Percentiles rank a stretch among this genome's conserved stretches.
These are phyloP conservation scores for Pelagophyceae sp. DNA, from an alignment of 352 stramenopile species.

Conservation along the genomic window DNA sequence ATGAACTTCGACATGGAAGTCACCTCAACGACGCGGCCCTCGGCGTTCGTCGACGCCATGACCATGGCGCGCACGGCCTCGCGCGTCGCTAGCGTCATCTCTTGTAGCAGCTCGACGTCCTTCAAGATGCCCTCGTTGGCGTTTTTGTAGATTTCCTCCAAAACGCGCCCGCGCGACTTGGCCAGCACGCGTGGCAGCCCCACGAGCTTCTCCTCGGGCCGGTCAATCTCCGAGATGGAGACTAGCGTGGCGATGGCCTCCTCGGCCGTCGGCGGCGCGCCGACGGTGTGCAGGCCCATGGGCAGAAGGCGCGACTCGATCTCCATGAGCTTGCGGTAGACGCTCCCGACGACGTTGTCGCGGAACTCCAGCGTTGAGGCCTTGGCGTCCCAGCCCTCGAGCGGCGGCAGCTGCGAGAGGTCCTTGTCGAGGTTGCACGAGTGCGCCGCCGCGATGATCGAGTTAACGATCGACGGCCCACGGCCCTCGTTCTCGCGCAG, in stretches of 20 bases:
- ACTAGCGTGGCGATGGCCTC: slow-evolving; percentile 70
- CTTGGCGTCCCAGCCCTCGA: slow-evolving; percentile 38
- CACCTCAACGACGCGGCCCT: slow-evolving; percentile 67
- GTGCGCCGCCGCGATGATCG: slow-evolving; percentile 63
- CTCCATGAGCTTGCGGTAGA: slow-evolving; percentile 72
- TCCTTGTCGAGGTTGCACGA: slow-evolving; percentile 73
- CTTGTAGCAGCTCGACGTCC: slow-evolving; percentile 64
- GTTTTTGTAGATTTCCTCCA: slow-evolving; percentile 66
- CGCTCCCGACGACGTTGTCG: slow-evolving; percentile 59
- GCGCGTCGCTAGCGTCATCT: slow-evolving; percentile 54
- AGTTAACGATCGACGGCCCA: slow-evolving; percentile 69
- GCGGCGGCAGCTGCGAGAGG: slow-evolving; percentile 36
- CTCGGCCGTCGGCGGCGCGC: slow-evolving; percentile 63
- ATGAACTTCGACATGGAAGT: slow-evolving; percentile 40
- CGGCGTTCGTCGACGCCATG: slow-evolving; percentile 54
- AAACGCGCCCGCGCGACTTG: slow-evolving; percentile 56
- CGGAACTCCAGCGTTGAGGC: slow-evolving; percentile 42
- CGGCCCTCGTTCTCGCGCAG: slow-evolving; percentile 64
- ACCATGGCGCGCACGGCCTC: slow-evolving; percentile 60
- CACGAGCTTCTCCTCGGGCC: slow-evolving; percentile 66
- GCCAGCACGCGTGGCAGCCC: slow-evolving; percentile 64
- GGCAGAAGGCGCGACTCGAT: slow-evolving; percentile 71
- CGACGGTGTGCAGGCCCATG: slow-evolving; percentile 68
- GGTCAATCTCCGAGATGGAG: slow-evolving; percentile 69
- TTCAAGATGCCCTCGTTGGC: slow-evolving; percentile 60